Evolutionary conservation across 2,329 filamentous ascomycete genomes (phyloP), one percentile per base, ranked within the genome.

Genomic region (Cordyceps fumosorosea): DNA sequence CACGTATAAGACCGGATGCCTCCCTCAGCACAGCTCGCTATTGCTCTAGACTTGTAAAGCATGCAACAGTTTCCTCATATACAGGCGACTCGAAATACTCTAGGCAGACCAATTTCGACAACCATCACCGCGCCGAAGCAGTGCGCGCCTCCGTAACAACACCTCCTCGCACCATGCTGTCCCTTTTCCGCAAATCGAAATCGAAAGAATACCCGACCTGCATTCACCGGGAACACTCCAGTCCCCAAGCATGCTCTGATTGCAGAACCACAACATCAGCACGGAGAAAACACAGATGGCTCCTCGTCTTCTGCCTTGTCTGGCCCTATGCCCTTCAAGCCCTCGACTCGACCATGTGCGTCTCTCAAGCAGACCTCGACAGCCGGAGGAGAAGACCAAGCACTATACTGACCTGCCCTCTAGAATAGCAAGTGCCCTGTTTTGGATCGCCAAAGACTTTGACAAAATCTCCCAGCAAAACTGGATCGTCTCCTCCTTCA

Each of bases 401-500:
- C n/a, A 6, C 29, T 5, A 16, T 32, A 37, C 11, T 37, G 22
- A 40, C 34, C 6, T 3, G 2, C 8, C 11, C 5, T 2, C 6
- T 3, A 75, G 73, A 14, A 72, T 76, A 40, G 73, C 74, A 5
- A 75, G 72, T 34, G 74, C 74, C 3, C 64, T 76, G 24, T 73
- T 73, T 0, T 84, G 80, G 65, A 89, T 90, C 54, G 86, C 86
- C 3, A 77, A 80, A 0, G 83, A 89, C 68, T 89, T 89, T 70
- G 80, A 78, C 64, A 70, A 84, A 68, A 69, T 84, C 5, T 78
- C 81, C 20, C 81, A 87, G 66, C 77, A 88, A 2, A 89, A 87
- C 68, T 89, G 86, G 85, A 87, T 90, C 68, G 82, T 89, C 20
- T 86, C 87, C 0, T 78, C 85, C 7, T 90, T 89, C 72, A 89